These are phyloP conservation scores for Thielaviopsis populi DNA, from an alignment of 2,329 filamentous ascomycete species.

Conservation along the genomic window DNA sequence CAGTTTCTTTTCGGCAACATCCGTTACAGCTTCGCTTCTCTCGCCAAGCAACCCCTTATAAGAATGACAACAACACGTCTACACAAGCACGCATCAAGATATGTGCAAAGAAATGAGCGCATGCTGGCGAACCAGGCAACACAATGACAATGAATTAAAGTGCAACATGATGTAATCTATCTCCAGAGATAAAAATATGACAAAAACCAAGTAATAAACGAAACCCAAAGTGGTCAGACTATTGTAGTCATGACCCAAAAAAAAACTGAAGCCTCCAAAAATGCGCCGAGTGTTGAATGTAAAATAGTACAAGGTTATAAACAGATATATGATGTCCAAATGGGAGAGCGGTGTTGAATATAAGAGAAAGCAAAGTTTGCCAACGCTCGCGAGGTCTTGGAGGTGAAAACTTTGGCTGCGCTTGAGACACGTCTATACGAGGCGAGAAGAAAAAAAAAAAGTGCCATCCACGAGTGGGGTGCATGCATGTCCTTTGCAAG, in stretches of 20 bases:
- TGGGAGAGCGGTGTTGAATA: neutral
- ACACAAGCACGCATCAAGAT: neutral
- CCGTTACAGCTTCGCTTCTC: no score
- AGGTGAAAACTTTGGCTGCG: no score
- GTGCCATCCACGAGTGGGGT: neutral
- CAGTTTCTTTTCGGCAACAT: no score
- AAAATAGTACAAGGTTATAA: slow-evolving; percentile 1
- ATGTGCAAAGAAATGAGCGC: neutral
- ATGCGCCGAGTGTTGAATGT: slow-evolving; percentile 1
- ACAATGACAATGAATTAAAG: neutral
- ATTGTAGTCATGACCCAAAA: neutral
- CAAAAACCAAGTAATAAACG: neutral
- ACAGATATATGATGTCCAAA: neutral
- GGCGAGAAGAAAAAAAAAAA: neutral
- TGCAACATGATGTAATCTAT: neutral
- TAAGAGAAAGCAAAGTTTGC: neutral
- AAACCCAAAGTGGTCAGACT: neutral
- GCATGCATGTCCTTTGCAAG: neutral
- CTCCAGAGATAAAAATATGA: neutral
- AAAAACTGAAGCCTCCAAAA: neutral
- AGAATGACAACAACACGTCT: neutral
- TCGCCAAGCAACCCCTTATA: no score
- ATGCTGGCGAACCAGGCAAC: neutral
- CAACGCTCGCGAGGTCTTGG: neutral
- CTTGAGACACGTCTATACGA: neutral